These are phyloP conservation scores for Pistacia integerrima DNA, from an alignment of 345 rosid genomes.

Conservation along the genomic window DNA sequence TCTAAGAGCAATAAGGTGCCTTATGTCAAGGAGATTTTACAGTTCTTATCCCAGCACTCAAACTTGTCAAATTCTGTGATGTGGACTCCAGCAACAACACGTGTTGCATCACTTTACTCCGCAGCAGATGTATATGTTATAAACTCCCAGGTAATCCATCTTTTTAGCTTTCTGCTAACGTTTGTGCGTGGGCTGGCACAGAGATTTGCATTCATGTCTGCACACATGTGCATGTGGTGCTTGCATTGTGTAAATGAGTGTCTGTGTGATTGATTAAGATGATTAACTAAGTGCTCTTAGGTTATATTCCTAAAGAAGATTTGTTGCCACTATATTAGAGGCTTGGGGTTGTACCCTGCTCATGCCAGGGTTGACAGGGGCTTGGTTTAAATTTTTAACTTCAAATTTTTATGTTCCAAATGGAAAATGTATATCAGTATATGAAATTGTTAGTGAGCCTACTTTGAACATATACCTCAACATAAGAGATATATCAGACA, in stretches of 20 bases:
- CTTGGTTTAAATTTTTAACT: neutral
- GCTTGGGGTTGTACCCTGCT: neutral
- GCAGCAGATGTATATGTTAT: constrained; percentile 93
- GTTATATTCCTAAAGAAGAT: neutral
- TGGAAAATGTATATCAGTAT: neutral
- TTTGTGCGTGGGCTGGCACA: neutral
- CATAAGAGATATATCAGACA: neutral
- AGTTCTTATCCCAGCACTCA: constrained; percentile 55
- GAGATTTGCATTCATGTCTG: neutral
- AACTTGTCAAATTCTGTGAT: constrained; percentile 69
- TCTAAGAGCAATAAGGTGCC: constrained; percentile 93
- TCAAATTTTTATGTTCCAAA: neutral
- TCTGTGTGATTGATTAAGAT: neutral
- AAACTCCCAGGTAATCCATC: constrained; percentile 78
- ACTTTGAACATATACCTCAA: neutral
- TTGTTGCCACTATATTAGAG: neutral
- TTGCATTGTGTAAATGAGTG: neutral
- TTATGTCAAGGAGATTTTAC: constrained; percentile 72
- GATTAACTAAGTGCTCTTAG: neutral
- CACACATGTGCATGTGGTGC: neutral
- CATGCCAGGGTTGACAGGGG: neutral
- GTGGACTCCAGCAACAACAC: constrained; percentile 90
- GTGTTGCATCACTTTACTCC: constrained; percentile 84
- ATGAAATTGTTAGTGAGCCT: neutral
- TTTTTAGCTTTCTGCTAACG: constrained; percentile 7